These are phyloP conservation scores for Lactifluus subvellereus DNA, from an alignment of 768 basidiomycete species.

Conservation along the genomic window DNA sequence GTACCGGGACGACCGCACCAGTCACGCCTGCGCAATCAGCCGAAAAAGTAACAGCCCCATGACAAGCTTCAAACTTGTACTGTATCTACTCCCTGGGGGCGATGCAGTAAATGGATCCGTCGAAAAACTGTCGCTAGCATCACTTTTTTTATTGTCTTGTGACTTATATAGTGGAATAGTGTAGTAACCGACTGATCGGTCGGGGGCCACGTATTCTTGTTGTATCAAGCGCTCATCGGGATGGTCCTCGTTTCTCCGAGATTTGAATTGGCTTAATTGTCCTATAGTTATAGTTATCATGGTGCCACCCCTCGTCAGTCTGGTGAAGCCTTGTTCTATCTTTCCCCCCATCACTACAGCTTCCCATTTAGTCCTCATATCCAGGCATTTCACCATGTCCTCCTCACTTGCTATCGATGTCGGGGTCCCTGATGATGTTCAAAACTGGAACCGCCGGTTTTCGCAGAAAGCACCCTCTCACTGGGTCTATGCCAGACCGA, in stretches of 20 bases:
- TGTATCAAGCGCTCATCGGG: neutral
- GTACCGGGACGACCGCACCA: neutral
- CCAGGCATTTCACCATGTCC: neutral
- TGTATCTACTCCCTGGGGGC: neutral
- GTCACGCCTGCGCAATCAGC: neutral
- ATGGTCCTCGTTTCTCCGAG: neutral
- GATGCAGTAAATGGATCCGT: neutral
- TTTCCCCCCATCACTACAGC: neutral
- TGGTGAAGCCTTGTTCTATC: neutral
- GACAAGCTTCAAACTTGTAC: neutral
- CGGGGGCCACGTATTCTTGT: neutral
- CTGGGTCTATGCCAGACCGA: constrained; percentile 49
- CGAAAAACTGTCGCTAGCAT: neutral
- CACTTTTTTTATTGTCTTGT: neutral
- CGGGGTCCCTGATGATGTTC: constrained; percentile 16
- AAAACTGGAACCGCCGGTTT: constrained; percentile 14
- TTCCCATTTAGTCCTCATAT: neutral
- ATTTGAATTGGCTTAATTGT: neutral
- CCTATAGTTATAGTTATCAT: constrained; percentile 9
- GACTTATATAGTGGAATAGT: too few species aligned
- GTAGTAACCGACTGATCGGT: neutral
- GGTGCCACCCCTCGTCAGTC: neutral
- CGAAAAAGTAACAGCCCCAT: too few species aligned
- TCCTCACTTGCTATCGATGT: neutral
- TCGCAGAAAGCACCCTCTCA: constrained; percentile 29